Percentiles rank a stretch among this genome's conserved stretches.
These are phyloP conservation scores for Schwanniomyces sp. DNA, from an alignment of 805 yeast genomes.

Conservation along the genomic window DNA sequence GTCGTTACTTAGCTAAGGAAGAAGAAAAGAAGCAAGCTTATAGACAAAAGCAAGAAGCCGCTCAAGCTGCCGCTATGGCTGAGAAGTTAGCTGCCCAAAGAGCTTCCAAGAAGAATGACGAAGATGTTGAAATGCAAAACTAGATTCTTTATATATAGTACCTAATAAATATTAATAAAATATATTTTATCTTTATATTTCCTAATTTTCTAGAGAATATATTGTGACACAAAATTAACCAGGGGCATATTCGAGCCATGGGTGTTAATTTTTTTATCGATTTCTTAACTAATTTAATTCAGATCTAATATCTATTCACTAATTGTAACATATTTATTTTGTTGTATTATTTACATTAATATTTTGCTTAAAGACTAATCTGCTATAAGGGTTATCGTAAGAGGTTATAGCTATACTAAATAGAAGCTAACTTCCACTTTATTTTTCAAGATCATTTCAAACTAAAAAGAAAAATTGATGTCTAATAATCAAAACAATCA, in stretches of 20 bases:
- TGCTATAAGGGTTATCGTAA: background rate
- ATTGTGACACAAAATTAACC: constrained; percentile 1
- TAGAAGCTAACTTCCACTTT: background rate
- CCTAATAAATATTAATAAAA: background rate
- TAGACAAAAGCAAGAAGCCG: constrained; percentile 85
- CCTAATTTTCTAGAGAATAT: background rate
- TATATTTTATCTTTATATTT: background rate
- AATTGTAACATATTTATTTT: constrained; percentile 1
- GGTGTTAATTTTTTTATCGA: background rate
- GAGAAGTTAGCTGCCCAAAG: constrained; percentile 80
- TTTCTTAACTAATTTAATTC: background rate
- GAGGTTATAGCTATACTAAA: background rate
- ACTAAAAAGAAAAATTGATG: constrained; percentile 10
- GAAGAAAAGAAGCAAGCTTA: constrained; percentile 92
- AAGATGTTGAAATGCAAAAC: constrained; percentile 35
- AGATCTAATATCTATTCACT: background rate
- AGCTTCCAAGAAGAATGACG: constrained; percentile 36
- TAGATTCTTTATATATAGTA: constrained; percentile 3
- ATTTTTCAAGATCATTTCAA: background rate
- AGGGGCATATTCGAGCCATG: background rate
- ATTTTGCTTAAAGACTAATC: background rate
- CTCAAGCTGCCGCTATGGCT: constrained; percentile 78
- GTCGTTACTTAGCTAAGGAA: constrained; percentile 90
- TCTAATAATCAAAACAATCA: constrained; percentile 14
- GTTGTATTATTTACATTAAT: background rate